Percentiles rank a stretch among this genome's conserved stretches.
Conservation (phyloP, 2,329 filamentous ascomycete species). For the Pseudogymnoascus sp. region DNA sequence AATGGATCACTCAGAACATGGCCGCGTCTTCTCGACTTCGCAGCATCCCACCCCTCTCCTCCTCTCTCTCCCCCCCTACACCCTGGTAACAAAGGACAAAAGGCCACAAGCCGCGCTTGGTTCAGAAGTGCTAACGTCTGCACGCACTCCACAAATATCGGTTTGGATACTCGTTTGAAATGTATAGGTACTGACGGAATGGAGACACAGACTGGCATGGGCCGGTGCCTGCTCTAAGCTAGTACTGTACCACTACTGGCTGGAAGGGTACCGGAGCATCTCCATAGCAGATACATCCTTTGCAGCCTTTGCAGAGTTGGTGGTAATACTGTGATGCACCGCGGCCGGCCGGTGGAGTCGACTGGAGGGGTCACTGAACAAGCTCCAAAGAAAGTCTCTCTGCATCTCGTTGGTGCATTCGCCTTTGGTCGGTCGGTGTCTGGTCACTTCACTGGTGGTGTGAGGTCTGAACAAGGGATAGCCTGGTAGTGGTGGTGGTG, state of each 20-base stretch:
- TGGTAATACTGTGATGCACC: slow-evolving; percentile 4
- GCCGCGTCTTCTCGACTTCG: neutral
- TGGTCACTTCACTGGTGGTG: neutral
- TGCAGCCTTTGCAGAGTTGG: neutral
- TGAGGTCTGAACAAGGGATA: slow-evolving; percentile 3
- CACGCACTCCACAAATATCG: neutral
- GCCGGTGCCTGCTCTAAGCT: neutral
- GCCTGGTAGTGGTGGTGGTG: slow-evolving; percentile 7
- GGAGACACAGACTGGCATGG: slow-evolving; percentile 1
- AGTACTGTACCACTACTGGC: slow-evolving; percentile 1
- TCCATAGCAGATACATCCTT: slow-evolving; percentile 5
- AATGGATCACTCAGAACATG: neutral
- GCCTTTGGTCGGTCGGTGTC: neutral
- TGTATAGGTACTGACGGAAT: neutral
- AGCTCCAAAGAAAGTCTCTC: slow-evolving; percentile 1
- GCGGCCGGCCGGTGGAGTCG: slow-evolving; percentile 5
- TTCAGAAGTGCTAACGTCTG: neutral
- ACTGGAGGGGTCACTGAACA: neutral
- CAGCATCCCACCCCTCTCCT: too few species aligned
- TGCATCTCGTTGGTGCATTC: slow-evolving; percentile 1
- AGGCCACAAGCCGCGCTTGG: neutral
- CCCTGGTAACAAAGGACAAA: neutral
- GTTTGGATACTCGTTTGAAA: slow-evolving; percentile 4
- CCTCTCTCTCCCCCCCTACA: neutral
- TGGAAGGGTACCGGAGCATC: neutral